A percentile compares a stretch with the other conserved stretches of the same genome.
phyloP scores from a whole-genome alignment of 768 basidiomycete species.

The Calocera cornea region DNA sequence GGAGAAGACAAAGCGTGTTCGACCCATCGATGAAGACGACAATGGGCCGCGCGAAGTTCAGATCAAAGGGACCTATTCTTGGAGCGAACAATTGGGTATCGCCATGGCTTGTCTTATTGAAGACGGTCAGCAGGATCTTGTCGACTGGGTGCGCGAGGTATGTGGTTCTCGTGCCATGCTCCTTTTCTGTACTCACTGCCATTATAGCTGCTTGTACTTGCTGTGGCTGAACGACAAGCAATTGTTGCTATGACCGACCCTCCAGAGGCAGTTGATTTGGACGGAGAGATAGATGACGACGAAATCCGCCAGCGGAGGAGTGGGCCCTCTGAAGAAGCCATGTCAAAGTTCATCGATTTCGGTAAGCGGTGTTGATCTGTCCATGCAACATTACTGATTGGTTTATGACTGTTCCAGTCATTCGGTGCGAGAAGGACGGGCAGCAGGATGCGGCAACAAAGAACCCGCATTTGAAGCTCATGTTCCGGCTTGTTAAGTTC shows the following conservation, averaged over 20 bases:
- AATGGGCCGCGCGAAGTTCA: slow-evolving; percentile 47
- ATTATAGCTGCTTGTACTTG: slow-evolving; percentile 16
- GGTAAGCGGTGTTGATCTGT: slow-evolving; percentile 35
- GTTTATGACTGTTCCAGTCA: slow-evolving; percentile 49
- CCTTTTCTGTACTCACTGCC: not conserved
- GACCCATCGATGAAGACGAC: slow-evolving; percentile 16
- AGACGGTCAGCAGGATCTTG: slow-evolving; percentile 43
- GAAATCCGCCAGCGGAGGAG: slow-evolving; percentile 14
- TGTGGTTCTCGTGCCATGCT: slow-evolving; percentile 19
- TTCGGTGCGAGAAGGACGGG: slow-evolving; percentile 63
- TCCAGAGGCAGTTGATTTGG: slow-evolving; percentile 10
- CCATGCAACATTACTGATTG: not conserved
- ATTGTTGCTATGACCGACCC: slow-evolving; percentile 25
- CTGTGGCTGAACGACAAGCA: slow-evolving; percentile 24
- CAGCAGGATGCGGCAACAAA: slow-evolving; percentile 63
- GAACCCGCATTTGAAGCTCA: slow-evolving; percentile 65
- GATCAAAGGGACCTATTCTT: slow-evolving; percentile 76
- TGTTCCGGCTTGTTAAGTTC: slow-evolving; percentile 72
- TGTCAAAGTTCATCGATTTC: slow-evolving; percentile 58
- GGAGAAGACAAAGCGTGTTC: not conserved
- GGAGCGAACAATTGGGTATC: slow-evolving; percentile 83
- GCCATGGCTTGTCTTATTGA: slow-evolving; percentile 62
- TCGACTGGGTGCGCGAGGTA: slow-evolving; percentile 75
- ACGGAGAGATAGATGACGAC: slow-evolving; percentile 19
- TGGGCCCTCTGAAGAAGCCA: slow-evolving; percentile 52